Evolutionary conservation across 2,329 filamentous ascomycete species (phyloP).

Genomic region (Aspergillus neoniger): DNA sequence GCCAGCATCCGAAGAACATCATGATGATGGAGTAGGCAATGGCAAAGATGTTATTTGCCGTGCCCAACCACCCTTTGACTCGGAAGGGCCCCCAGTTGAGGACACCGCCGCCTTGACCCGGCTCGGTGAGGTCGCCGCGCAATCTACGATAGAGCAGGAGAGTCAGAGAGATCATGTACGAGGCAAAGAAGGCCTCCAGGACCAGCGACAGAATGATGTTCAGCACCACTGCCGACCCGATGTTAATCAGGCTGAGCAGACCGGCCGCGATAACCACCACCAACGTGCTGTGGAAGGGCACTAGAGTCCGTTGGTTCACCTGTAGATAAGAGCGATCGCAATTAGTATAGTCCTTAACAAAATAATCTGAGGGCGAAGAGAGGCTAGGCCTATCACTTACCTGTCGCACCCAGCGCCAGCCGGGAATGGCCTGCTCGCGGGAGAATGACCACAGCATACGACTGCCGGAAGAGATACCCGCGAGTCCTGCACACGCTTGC

Average conservation of each 20-base stretch:
- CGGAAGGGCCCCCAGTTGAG: constrained; percentile 29
- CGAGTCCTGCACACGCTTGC: constrained; percentile 32
- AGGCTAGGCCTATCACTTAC: too few relatives aligned
- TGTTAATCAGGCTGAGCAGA: constrained; percentile 53
- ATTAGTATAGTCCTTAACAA: too few relatives aligned
- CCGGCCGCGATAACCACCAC: constrained; percentile 28
- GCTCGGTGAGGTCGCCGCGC: constrained; percentile 33
- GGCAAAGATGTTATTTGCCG: constrained; percentile 46
- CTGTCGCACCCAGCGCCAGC: constrained; percentile 20
- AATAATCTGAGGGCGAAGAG: too few relatives aligned
- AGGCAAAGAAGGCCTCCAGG: constrained; percentile 48
- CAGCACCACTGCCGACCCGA: constrained; percentile 53
- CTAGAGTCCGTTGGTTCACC: constrained; percentile 7
- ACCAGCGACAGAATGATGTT: constrained; percentile 53
- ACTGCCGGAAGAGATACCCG: constrained; percentile 36
- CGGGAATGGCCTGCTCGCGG: constrained; percentile 40
- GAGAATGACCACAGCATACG: constrained; percentile 41
- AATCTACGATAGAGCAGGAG: constrained; percentile 48
- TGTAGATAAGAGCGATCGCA: too few relatives aligned
- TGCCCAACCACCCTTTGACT: constrained; percentile 45
- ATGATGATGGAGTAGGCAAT: constrained; percentile 46
- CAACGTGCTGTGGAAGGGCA: constrained; percentile 29
- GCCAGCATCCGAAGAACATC: constrained; percentile 53
- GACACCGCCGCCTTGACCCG: constrained; percentile 32
- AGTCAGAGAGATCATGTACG: constrained; percentile 51